These are phyloP conservation scores for Diaporthe longicolla DNA, from an alignment of 2,329 filamentous ascomycete species.

Conservation along the genomic window DNA sequence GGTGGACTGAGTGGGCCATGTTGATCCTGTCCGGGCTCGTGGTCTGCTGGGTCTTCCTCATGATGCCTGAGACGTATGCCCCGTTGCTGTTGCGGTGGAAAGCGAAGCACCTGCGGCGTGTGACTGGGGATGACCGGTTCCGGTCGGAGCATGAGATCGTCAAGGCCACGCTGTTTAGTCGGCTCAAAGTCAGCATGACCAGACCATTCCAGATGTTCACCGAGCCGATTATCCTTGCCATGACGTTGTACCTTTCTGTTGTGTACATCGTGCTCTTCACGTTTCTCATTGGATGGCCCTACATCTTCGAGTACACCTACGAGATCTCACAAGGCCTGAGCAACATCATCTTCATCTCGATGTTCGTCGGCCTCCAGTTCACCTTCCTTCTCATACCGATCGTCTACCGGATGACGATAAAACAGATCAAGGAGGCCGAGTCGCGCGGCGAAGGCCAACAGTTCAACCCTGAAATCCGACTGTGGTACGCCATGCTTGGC, in stretches of 20 bases:
- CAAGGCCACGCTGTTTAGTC: constrained; percentile 64
- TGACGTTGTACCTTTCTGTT: constrained; percentile 65
- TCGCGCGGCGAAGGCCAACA: constrained; percentile 48
- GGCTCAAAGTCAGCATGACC: constrained; percentile 60
- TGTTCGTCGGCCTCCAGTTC: constrained; percentile 58
- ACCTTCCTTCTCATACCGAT: constrained; percentile 52
- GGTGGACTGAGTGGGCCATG: constrained; percentile 76
- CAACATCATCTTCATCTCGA: constrained; percentile 60
- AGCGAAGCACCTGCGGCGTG: constrained; percentile 69
- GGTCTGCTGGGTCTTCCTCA: constrained; percentile 67
- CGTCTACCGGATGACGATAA: constrained; percentile 50
- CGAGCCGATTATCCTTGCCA: constrained; percentile 57
- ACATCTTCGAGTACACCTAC: constrained; percentile 62
- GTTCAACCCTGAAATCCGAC: constrained; percentile 55
- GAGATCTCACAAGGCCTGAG: constrained; percentile 57
- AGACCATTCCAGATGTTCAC: constrained; percentile 57
- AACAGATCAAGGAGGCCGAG: constrained; percentile 34
- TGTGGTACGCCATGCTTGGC: constrained; percentile 60
- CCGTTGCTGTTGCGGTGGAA: constrained; percentile 70
- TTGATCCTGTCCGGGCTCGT: constrained; percentile 73
- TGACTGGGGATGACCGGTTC: constrained; percentile 74
- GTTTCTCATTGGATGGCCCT: constrained; percentile 65
- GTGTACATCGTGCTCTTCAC: constrained; percentile 69
- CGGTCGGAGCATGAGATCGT: constrained; percentile 75
- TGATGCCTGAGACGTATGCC: constrained; percentile 77